phyloP scores from a whole-genome alignment of 306 rosid genomes.

The Parietaria judaica region DNA sequence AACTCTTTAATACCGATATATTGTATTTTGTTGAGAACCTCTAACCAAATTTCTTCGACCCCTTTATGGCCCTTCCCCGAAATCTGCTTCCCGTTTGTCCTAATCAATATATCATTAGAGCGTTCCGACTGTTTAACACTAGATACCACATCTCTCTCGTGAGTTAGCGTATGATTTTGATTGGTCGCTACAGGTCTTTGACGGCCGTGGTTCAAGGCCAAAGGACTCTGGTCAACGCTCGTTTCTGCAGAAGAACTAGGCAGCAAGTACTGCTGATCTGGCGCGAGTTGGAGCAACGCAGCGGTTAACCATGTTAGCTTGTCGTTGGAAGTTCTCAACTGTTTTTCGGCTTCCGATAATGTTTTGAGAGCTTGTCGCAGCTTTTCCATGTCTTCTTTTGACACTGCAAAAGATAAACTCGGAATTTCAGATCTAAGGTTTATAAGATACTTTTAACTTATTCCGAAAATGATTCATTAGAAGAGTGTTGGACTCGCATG shows the following conservation, averaged over 20 bases:
- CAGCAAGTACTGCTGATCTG: constrained; percentile 89
- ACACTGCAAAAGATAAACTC: constrained; percentile 37
- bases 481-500: constrained; percentile 45
- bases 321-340: constrained; percentile 88
- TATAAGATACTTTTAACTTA: too few species aligned
- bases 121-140: constrained; percentile 40
- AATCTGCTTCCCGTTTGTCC: constrained; percentile 37
- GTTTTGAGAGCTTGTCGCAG: constrained; percentile 94
- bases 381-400: constrained; percentile 94
- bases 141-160: constrained; percentile 41
- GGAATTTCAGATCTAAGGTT: not conserved
- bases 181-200: constrained; percentile 35
- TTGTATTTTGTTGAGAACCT: constrained; percentile 72
- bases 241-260: constrained; percentile 81
- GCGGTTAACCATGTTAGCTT: constrained; percentile 95
- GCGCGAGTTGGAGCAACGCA: constrained; percentile 97
- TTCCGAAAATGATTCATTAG: not conserved
- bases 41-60: constrained; percentile 85
- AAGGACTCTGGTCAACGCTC: constrained; percentile 79
- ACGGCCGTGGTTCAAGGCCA: constrained; percentile 37
- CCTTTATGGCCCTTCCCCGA: constrained; percentile 37
- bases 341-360: constrained; percentile 94
- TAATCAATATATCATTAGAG: constrained; percentile 23
- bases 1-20: constrained; percentile 61
- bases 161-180: constrained; percentile 37